Base-by-base conservation (phyloP, 331 rosid genomes). In the Quercus lobata region DNA sequence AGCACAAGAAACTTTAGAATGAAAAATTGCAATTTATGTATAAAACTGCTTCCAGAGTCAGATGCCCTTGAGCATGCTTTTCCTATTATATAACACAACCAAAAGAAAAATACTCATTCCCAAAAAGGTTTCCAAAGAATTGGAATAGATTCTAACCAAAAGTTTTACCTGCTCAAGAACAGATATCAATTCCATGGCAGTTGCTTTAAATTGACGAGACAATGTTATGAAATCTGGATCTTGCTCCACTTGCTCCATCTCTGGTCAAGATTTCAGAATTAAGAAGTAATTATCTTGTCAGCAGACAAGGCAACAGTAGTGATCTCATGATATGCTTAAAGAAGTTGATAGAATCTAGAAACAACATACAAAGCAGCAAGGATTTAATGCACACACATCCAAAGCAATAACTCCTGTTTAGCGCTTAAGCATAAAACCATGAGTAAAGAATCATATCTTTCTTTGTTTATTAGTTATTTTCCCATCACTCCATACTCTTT, bases 231-330 rank as follows among this genome's bases (percentile, higher is more conserved):
- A 96, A 58, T 93, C 94, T 0, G 97, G 98, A 79, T 96, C 97
- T 77, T 91, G 98, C 94, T 93, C 97, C 84, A 93, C 96, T 80
- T 81, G 98, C 86, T 96, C 99, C 97, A 93, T 84, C 83, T 96
- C 99, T 96, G 80, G 79, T 86, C 63, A 81, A 80, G 81, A 83
- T 68, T 34, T 68, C 53, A 68, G 72, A 86, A 86, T 69, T 86
- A 60, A 41, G 79, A 76, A 82, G 82, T 71, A 81, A 81, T 83
- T 86, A 85, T 81, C 82, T 81, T 77, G 79, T 89, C 80, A 71
- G 78, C 76, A 80, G 72, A 81, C 75, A 65, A 84, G 21, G 76
- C 54, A 58, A 57, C 52, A 35, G 27, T 68, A 7, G 54, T n/a
- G 22, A 10, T 68, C 27, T 9, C 54, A 68, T 37, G 54, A 77